A percentile compares a stretch with the other conserved stretches of the same genome.
phyloP scores from a whole-genome alignment of 805 yeast genomes.

The Saccharomyces mikatae region DNA sequence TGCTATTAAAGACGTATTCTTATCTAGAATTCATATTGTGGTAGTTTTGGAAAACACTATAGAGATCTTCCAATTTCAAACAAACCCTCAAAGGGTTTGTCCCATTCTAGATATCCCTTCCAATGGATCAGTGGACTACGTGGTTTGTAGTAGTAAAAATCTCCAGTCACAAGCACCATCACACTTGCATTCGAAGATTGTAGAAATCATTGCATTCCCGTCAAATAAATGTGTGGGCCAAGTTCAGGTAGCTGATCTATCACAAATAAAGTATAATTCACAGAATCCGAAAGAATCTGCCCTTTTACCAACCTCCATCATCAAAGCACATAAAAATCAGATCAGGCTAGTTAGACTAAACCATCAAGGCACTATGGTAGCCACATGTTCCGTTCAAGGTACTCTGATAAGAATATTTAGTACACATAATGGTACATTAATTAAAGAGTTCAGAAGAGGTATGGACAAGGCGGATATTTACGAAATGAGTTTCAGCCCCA shows the following conservation, averaged over 20 bases:
- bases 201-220: conserved; percentile 20
- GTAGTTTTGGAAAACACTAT: conserved; percentile 63
- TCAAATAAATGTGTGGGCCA: conserved; percentile 24
- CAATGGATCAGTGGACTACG: conserved; percentile 21
- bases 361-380: conserved; percentile 68
- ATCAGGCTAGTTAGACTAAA: conserved; percentile 62
- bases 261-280: conserved; percentile 13
- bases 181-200: conserved; percentile 3
- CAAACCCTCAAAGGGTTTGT: conserved; percentile 60
- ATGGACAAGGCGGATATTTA: conserved; percentile 75
- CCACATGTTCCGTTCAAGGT: conserved; percentile 86
- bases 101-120: conserved; percentile 17
- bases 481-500: conserved; percentile 76
- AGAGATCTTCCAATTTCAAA: conserved; percentile 68
- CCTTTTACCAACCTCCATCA: conserved; percentile 34
- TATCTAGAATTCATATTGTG: conserved; percentile 69
- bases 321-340: conserved; percentile 80
- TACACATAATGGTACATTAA: conserved; percentile 48
- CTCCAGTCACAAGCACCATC: neutral
- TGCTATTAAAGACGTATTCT: conserved; percentile 63
- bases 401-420: conserved; percentile 80
- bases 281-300: conserved; percentile 11
- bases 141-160: conserved; percentile 9
- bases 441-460: conserved; percentile 87
- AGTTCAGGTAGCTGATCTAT: conserved; percentile 23